Base-by-base conservation (phyloP, 306 rosid genomes). In the Glycyrrhiza uralensis region DNA sequence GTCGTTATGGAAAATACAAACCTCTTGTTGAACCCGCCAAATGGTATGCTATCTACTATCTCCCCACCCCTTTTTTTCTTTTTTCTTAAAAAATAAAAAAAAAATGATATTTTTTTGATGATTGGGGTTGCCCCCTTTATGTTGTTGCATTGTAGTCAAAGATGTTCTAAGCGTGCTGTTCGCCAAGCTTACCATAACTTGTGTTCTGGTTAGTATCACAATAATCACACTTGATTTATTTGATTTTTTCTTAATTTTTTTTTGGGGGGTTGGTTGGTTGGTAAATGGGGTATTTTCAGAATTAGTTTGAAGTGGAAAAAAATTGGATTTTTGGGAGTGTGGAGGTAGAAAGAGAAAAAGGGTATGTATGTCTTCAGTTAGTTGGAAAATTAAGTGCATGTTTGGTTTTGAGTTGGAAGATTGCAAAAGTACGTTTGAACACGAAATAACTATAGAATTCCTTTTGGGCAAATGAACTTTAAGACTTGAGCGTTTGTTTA, bases 101-200 rank as follows among this genome's bases (percentile, higher is more conserved):
- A n/a, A n/a, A n/a, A n/a, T n/a, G n/a, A n/a, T n/a, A n/a, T n/a
- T n/a, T n/a, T n/a, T n/a, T n/a, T n/a, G n/a, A n/a, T n/a, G n/a
- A n/a, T n/a, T n/a, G n/a, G 42, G 61, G n/a, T 62, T 23, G 29
- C 33, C 14, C 33, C 14, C 10, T 42, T 55, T 64, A 38, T 76
- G 56, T 20, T 59, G 29, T 14, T n/a, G n/a, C n/a, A n/a, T 77
- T 80, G 74, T 87, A 91, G 97, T 57, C 99, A 91, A 81, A 77
- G 69, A 66, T 94, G 98, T 59, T 73, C 88, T n/a, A 91, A 89
- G 75, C 96, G 96, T 17, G 45, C 57, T 51, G 96, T 94, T 81
- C 96, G 98, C 32, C 98, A 94, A 77, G 96, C 97, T 13, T 88
- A 94, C 79, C 97, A 94, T 69, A 94, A 77, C 71, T 80, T 94